A percentile compares a stretch with the other conserved stretches of the same genome.
These are phyloP conservation scores for Neolentinus lepideus DNA, from an alignment of 1,284 basidiomycete species.

Conservation along the genomic window DNA sequence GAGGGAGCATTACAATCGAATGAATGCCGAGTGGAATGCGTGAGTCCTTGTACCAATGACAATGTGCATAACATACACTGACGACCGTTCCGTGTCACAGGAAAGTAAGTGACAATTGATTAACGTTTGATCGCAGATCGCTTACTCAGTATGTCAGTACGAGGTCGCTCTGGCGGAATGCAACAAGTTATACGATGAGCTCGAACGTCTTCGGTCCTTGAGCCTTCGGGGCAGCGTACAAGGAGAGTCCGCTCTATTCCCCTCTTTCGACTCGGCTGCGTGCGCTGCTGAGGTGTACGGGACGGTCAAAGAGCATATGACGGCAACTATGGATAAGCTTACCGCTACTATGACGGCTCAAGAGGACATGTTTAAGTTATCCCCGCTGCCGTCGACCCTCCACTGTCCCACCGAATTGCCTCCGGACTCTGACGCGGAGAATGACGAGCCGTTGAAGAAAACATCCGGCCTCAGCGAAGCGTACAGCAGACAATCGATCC, in stretches of 20 bases:
- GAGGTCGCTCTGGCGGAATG: constrained; percentile 1
- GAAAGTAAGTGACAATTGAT: constrained; percentile 1
- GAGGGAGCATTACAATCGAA: constrained; percentile 1
- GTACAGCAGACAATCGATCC: neutral
- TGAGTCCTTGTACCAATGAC: neutral
- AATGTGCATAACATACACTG: neutral
- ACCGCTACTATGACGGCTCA: neutral
- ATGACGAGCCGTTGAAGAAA: neutral
- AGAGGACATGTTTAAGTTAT: constrained; percentile 1
- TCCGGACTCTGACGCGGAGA: neutral
- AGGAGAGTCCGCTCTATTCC: neutral
- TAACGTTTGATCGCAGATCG: neutral
- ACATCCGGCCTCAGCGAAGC: neutral
- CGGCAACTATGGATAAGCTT: neutral
- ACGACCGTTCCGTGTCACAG: neutral
- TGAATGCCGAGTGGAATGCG: constrained; percentile 3
- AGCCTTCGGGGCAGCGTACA: neutral
- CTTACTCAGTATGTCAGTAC: neutral
- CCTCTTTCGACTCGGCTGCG: neutral
- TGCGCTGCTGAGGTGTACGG: neutral
- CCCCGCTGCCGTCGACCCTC: neutral
- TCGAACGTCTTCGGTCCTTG: neutral
- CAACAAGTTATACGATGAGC: neutral
- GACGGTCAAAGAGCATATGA: neutral
- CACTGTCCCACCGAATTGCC: neutral